Conservation (phyloP, 2,329 filamentous ascomycete genomes). For the Ophiocordyceps camponoti-leonardi region DNA sequence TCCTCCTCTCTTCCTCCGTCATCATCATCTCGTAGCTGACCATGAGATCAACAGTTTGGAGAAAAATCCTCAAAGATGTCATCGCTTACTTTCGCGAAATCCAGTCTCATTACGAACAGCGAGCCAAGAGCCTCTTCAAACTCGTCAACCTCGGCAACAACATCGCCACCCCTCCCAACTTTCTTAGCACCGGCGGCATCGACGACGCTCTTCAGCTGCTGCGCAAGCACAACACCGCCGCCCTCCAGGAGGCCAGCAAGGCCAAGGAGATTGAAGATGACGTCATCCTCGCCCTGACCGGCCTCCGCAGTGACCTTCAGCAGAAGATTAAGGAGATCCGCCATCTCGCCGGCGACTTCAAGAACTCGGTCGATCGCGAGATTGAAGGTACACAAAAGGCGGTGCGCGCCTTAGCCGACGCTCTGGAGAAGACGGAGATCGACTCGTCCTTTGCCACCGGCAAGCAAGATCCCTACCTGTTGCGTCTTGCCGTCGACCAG, state of each 20-base stretch:
- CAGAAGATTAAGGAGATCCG: slow-evolving; percentile 99
- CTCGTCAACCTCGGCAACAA: slow-evolving; percentile 75
- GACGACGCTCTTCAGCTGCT: slow-evolving; percentile 73
- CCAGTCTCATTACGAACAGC: slow-evolving; percentile 72
- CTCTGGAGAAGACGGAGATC: slow-evolving; percentile 60
- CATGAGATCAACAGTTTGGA: slow-evolving; percentile 52
- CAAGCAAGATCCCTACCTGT: slow-evolving; percentile 82
- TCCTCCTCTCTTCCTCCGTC: slow-evolving; percentile 13
- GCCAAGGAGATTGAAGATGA: slow-evolving; percentile 82
- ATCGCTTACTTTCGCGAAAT: slow-evolving; percentile 90
- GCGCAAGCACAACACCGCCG: slow-evolving; percentile 65
- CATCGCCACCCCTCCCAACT: slow-evolving; percentile 53
- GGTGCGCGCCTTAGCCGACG: slow-evolving; percentile 67
- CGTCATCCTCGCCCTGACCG: slow-evolving; percentile 73
- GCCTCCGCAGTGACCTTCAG: slow-evolving; percentile 70
- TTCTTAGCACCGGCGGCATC: slow-evolving; percentile 68
- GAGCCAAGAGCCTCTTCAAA: slow-evolving; percentile 66
- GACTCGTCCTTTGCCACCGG: slow-evolving; percentile 58
- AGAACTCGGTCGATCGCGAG: slow-evolving; percentile 90
- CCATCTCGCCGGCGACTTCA: slow-evolving; percentile 82
- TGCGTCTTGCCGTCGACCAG: slow-evolving; percentile 71
- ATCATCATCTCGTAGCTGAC: background rate
- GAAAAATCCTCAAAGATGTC: slow-evolving; percentile 85
- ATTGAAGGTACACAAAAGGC: slow-evolving; percentile 70
- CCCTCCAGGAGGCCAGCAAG: slow-evolving; percentile 68